Percentiles rank a stretch among this genome's conserved stretches.
Evolutionary conservation across 495 filamentous ascomycete species (phyloP).

Genomic region (Penicillium malachiteum): DNA sequence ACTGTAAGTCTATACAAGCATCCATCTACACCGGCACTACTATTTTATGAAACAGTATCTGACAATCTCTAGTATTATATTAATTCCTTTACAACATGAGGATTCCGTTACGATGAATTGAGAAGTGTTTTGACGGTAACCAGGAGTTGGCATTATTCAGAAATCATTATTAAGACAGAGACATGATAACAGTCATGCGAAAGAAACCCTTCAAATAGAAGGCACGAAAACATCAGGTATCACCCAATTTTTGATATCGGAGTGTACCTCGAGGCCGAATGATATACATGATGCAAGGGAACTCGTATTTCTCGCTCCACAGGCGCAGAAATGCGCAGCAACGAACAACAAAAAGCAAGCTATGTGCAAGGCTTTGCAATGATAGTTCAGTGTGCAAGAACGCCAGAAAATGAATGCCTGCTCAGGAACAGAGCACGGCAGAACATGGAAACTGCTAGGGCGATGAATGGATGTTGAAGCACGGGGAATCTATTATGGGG

Average conservation of each 20-base stretch:
- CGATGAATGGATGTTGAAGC: slow-evolving; percentile 6
- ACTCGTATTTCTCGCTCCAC: slow-evolving; percentile 22
- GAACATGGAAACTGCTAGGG: slow-evolving; percentile 28
- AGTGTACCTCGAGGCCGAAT: slow-evolving; percentile 14
- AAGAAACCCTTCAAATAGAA: slow-evolving; percentile 11
- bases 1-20: slow-evolving; percentile 54
- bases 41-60: background rate
- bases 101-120: background rate
- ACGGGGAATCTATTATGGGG: slow-evolving; percentile 21
- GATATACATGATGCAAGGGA: slow-evolving; percentile 33
- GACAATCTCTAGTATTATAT: slow-evolving; percentile 56
- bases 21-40: background rate
- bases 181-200: slow-evolving; percentile 11
- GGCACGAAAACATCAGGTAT: slow-evolving; percentile 6
- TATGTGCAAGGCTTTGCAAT: slow-evolving; percentile 27
- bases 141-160: slow-evolving; percentile 10
- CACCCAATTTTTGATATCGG: slow-evolving; percentile 1
- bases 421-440: slow-evolving; percentile 1
- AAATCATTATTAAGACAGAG: slow-evolving; percentile 26
- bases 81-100: slow-evolving; percentile 48
- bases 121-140: background rate
- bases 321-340: slow-evolving; percentile 17
- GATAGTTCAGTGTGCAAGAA: slow-evolving; percentile 22
- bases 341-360: slow-evolving; percentile 24
- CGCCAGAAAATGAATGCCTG: slow-evolving; percentile 17